phyloP scores from a whole-genome alignment of 208 protist genomes.

The Trypanosoma platydactyli region DNA sequence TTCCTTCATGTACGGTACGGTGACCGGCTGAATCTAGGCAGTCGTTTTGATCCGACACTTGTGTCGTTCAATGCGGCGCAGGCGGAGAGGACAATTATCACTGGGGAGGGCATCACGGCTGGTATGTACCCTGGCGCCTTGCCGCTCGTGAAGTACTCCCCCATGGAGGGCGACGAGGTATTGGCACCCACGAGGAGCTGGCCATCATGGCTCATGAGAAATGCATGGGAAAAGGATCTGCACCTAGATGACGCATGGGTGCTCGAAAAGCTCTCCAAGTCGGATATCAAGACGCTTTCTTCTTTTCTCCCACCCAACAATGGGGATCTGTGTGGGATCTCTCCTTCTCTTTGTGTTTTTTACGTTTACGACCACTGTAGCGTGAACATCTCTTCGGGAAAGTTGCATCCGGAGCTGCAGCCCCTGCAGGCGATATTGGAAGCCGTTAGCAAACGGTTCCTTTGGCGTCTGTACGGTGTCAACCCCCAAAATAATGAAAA shows the following conservation, averaged over 20 bases:
- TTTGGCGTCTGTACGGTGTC: conserved; percentile 23
- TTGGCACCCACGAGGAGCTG: conserved; percentile 21
- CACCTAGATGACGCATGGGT: conserved; percentile 25
- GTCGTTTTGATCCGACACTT: conserved; percentile 4
- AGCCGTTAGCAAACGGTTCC: conserved; percentile 8
- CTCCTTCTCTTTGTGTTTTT: conserved; percentile 20
- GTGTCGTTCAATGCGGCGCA: conserved; percentile 5
- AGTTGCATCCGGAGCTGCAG: conserved; percentile 10
- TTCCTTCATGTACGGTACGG: conserved; percentile 13
- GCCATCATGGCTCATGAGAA: conserved; percentile 16
- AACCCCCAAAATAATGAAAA: conserved; percentile 1
- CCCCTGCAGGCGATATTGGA: conserved; percentile 2
- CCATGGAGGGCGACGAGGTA: conserved; percentile 3
- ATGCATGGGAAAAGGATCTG: conserved; percentile 11
- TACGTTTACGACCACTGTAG: conserved; percentile 24
- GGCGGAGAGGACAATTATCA: conserved; percentile 16
- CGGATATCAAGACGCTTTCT: conserved; percentile 8
- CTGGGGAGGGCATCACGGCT: conserved; percentile 10
- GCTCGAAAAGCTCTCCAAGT: conserved; percentile 3
- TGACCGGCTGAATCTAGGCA: conserved; percentile 4
- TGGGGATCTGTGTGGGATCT: conserved; percentile 1
- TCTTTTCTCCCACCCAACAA: conserved; percentile 9
- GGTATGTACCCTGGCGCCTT: conserved; percentile 13
- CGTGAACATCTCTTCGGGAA: conserved; percentile 16
- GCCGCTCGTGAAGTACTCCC: conserved; percentile 15